Base-by-base conservation (phyloP, 192 early-diverging fungal species). In the Chytriomyces confervae region DNA sequence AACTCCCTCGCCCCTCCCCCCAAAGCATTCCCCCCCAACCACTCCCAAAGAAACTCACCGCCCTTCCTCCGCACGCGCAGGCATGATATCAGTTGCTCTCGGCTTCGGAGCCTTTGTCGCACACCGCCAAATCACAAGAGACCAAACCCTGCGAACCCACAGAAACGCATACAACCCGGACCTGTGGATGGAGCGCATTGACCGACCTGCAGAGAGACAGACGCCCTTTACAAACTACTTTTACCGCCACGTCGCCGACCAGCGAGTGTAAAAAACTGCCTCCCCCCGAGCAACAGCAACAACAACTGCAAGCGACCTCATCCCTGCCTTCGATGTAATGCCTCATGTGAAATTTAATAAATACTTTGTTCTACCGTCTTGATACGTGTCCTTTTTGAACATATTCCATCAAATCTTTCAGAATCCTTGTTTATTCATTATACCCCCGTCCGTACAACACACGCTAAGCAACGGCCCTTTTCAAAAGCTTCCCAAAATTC, bases 401-500 rank as follows among this genome's bases (percentile, higher is more conserved):
- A 27, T 0, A 27, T 27, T 27, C 24, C 24, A 27, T 27, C 24
- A 27, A 27, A 27, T 27, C 24, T 27, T 27, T 27, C 24, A 27
- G 24, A 27, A 27, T 27, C 24, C 24, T 36, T 36, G 36, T 36
- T 36, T 36, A 36, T 36, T 36, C 36, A 36, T 36, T 36, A 2
- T 36, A 36, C 36, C 36, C 29, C 36, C 36, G 36, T 27, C 24
- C 36, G 36, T 36, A 36, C 36, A 36, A 36, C 36, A 36, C 36
- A 36, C 36, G 4, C 36, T 36, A 36, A 36, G 4, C 36, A 36
- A 50, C 50, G 66, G 72, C 57, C 65, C 51, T 77, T 18, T 53
- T 72, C 24, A 84, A n/a, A 36, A 78, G 69, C 49, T 75, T 78
- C 1, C 67, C 84, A 81, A 85, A 85, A 24, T 73, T 61, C 57